These are phyloP conservation scores for Lactarius vividus DNA, from an alignment of 768 basidiomycete species.

Conservation along the genomic window DNA sequence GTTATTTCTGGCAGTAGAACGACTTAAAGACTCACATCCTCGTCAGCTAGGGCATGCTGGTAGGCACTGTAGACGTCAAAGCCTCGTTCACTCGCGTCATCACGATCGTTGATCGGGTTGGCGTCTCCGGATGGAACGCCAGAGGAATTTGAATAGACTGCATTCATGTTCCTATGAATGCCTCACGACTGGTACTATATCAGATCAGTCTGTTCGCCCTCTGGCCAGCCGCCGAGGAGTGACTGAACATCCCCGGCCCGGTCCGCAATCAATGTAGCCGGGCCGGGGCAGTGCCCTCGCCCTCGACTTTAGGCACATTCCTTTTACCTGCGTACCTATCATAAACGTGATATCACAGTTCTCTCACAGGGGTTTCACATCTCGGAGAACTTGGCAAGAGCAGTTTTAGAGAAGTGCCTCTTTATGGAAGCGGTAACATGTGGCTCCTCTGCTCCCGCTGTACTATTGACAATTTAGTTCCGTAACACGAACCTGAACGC, in stretches of 20 bases:
- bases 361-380: neutral
- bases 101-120: constrained; percentile 7
- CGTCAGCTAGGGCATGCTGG: constrained; percentile 56
- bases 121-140: constrained; percentile 1
- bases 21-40: constrained; percentile 49
- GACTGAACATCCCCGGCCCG: constrained; percentile 9
- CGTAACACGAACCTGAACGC: neutral
- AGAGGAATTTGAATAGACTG: constrained; percentile 14
- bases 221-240: too few species aligned
- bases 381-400: neutral
- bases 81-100: neutral
- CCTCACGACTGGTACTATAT: neutral
- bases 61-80: constrained; percentile 57
- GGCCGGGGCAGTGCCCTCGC: neutral
- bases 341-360: constrained; percentile 12
- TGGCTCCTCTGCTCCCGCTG: neutral
- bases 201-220: neutral
- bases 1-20: neutral
- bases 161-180: constrained; percentile 13
- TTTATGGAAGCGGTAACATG: constrained; percentile 5
- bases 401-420: constrained; percentile 7
- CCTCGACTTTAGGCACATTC: neutral
- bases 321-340: neutral
- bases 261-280: neutral
- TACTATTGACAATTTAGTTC: neutral